Percentiles rank a stretch among this genome's conserved stretches.
Evolutionary conservation across 148 eudicot species (phyloP).

Genomic region (Polygonum maritimum): DNA sequence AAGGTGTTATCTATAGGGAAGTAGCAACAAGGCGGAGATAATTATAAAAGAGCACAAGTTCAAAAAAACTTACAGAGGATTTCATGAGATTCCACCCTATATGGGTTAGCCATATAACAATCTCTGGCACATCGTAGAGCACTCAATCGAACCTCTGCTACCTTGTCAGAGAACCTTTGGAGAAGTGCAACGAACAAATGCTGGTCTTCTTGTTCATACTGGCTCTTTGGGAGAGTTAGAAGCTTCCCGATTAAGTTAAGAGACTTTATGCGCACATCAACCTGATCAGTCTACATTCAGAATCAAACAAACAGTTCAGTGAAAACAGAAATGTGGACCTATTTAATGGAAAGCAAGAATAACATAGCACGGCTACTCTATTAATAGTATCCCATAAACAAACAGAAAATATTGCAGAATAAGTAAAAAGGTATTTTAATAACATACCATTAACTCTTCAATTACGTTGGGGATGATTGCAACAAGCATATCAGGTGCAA

Average conservation of each 20-base stretch:
- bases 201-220: conserved; percentile 42
- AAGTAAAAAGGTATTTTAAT: not conserved
- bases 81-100: conserved; percentile 42
- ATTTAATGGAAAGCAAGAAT: not conserved
- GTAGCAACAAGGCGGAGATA: not conserved
- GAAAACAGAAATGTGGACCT: not conserved
- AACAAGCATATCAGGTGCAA: conserved; percentile 58
- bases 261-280: conserved; percentile 86
- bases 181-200: conserved; percentile 57
- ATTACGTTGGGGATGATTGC: conserved; percentile 64
- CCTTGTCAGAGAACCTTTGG: conserved; percentile 81
- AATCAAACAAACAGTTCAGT: conserved; percentile 1
- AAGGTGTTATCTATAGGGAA: not conserved
- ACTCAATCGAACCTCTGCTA: conserved; percentile 73
- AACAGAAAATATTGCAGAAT: not conserved
- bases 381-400: not conserved
- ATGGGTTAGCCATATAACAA: conserved; percentile 48
- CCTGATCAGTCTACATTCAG: conserved; percentile 79
- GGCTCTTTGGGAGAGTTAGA: conserved; percentile 39
- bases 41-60: not conserved
- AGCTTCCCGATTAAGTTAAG: conserved; percentile 62
- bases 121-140: conserved; percentile 55
- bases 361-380: not conserved
- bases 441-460: conserved; percentile 61
- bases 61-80: conserved; percentile 48